phyloP scores from a whole-genome alignment of 2,329 filamentous ascomycete species.

The Colletotrichum incanum region DNA sequence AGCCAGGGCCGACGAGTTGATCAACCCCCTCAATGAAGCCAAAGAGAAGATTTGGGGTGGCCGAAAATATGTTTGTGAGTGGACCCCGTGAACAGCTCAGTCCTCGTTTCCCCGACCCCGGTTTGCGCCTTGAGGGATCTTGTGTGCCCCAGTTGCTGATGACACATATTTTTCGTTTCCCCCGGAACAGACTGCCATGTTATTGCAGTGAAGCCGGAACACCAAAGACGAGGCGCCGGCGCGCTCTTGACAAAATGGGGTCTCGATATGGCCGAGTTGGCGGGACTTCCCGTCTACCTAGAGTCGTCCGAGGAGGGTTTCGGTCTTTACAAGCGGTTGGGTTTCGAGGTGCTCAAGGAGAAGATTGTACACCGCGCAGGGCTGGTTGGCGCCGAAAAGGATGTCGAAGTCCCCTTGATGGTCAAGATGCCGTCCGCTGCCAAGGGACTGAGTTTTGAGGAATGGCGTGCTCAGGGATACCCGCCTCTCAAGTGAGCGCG shows the following conservation, averaged over 20 bases:
- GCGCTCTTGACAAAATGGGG: slow-evolving; percentile 59
- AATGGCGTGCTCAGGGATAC: slow-evolving; percentile 50
- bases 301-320: slow-evolving; percentile 60
- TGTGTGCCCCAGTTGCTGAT: slow-evolving; percentile 23
- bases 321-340: slow-evolving; percentile 61
- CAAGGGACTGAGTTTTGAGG: slow-evolving; percentile 52
- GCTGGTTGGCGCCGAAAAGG: slow-evolving; percentile 53
- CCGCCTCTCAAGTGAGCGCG: slow-evolving; percentile 34
- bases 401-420: slow-evolving; percentile 60
- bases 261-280: slow-evolving; percentile 52
- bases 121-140: slow-evolving; percentile 2
- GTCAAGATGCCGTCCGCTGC: slow-evolving; percentile 57
- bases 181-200: slow-evolving; percentile 55
- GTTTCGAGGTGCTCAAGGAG: slow-evolving; percentile 58
- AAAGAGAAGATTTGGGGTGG: slow-evolving; percentile 59
- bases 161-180: slow-evolving; percentile 26
- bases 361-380: slow-evolving; percentile 57
- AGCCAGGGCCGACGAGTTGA: slow-evolving; percentile 59
- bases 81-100: slow-evolving; percentile 10
- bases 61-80: slow-evolving; percentile 59
- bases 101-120: slow-evolving; percentile 15
- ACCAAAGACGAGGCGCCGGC: slow-evolving; percentile 61
- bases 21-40: slow-evolving; percentile 59
- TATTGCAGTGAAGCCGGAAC: slow-evolving; percentile 60
- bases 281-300: slow-evolving; percentile 60